Base-by-base conservation (phyloP, 2,329 filamentous ascomycete genomes). In the Fusarium sp. region DNA sequence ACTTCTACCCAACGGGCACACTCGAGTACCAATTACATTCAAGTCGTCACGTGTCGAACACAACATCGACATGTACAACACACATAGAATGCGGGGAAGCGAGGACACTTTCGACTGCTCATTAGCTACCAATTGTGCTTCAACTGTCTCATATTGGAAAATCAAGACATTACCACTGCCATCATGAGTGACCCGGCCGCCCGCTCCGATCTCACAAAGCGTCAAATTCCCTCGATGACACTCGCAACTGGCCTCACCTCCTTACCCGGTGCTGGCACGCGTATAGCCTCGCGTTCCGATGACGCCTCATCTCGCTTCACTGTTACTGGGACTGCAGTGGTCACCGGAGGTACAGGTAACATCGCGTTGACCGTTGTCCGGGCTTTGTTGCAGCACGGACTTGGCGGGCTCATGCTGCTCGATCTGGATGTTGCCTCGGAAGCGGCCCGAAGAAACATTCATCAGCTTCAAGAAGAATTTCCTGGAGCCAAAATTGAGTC, bases 201-300 rank as follows among this genome's bases (percentile, higher is more conserved):
- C 4, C 68, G 67, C 3, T 30, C 57, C 50, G 67, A 70, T 3
- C 54, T 71, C 1, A 66, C 61, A 59, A 70, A 71, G 62, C 58
- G 68, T 13, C 61, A 62, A n/a, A 68, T 70, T n/a, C 68, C 68
- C 18, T 71, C 67, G 3, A 71, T 71, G 68, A 54, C 25, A 1
- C 41, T 70, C 1, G 67, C 61, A 14, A 70, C 34, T 1, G 68
- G 68, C 0, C n/a, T 59, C 2, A 30, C 18, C 11, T 61, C 68
- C 1, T 30, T 66, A 8, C 67, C 68, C 16, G 34, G 16, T 2
- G 61, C 56, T 20, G 39, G 18, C 9, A 37, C 41, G 27, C 67
- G 62, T 2, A 62, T 57, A 7, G 67, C 68, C 37, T 66, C 48
- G 4, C 14, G 16, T 3, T 48, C 45, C 5, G 68, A 71, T 11